Conservation (phyloP, 768 basidiomycete genomes). For the Leucogyrophana mollusca region DNA sequence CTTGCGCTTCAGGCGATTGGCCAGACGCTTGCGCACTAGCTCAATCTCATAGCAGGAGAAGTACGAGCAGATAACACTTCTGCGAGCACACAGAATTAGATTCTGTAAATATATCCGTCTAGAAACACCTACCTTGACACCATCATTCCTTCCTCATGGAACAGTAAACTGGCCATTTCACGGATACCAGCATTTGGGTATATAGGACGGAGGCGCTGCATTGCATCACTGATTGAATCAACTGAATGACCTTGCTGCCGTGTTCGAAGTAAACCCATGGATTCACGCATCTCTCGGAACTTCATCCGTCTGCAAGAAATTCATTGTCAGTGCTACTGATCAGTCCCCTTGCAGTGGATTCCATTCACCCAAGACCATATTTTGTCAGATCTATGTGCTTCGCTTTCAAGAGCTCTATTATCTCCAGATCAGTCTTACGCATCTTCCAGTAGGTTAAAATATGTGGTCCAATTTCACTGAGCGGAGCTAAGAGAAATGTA, state of each 20-base stretch:
- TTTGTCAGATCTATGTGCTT: not conserved
- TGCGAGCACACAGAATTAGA: not conserved
- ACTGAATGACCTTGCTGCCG: not conserved
- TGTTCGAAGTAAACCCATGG: not conserved
- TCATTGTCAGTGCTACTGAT: too few species aligned
- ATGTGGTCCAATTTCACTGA: not conserved
- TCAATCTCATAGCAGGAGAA: conserved; percentile 13
- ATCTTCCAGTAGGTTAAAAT: not conserved
- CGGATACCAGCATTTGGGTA: not conserved
- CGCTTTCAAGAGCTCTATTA: not conserved
- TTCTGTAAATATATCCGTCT: too few species aligned
- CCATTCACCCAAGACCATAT: not conserved
- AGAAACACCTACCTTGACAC: not conserved
- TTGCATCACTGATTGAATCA: not conserved
- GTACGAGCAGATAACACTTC: not conserved
- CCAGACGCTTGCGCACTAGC: conserved; percentile 15
- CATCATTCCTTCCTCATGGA: not conserved
- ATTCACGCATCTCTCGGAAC: not conserved
- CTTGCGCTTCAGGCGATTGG: conserved; percentile 21
- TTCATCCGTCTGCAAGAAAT: not conserved
- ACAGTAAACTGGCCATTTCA: not conserved
- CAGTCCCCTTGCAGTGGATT: too few species aligned
- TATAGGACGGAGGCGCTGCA: not conserved
- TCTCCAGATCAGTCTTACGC: not conserved
- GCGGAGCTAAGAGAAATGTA: not conserved